Percentiles rank a stretch among this genome's conserved stretches.
Conservation (phyloP, 1,284 basidiomycete species). For the Tilletiopsis washingtonensis region DNA sequence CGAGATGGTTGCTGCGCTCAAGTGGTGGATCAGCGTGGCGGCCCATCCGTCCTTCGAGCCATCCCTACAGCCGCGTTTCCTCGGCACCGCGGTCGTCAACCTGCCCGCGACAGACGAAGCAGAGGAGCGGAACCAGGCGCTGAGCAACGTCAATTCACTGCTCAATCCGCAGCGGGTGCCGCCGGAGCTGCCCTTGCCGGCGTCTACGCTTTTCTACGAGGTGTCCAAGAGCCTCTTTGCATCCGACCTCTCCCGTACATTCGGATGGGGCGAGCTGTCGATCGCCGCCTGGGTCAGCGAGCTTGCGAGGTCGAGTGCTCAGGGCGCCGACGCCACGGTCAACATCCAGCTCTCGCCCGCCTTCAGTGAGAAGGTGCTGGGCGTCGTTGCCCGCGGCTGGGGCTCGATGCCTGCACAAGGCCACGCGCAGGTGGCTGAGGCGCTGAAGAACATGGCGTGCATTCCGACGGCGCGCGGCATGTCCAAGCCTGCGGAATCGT, state of each 20-base stretch:
- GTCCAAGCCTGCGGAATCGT: slow-evolving; percentile 66
- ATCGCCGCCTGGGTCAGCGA: slow-evolving; percentile 67
- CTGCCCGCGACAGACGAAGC: slow-evolving; percentile 12
- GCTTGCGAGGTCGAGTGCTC: slow-evolving; percentile 24
- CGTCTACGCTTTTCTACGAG: slow-evolving; percentile 65
- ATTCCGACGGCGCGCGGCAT: slow-evolving; percentile 78
- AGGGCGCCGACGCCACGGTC: slow-evolving; percentile 48
- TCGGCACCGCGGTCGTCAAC: slow-evolving; percentile 31
- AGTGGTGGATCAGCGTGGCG: slow-evolving; percentile 76
- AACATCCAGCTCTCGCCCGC: slow-evolving; percentile 63
- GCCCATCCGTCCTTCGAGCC: slow-evolving; percentile 46
- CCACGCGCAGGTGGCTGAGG: slow-evolving; percentile 57
- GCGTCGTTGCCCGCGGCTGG: slow-evolving; percentile 68
- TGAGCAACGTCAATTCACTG: slow-evolving; percentile 65
- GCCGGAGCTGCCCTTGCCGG: slow-evolving; percentile 71
- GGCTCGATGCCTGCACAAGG: slow-evolving; percentile 58
- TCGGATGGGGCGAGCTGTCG: slow-evolving; percentile 71
- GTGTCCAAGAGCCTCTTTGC: slow-evolving; percentile 57
- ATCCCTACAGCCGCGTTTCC: slow-evolving; percentile 33
- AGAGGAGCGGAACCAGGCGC: slow-evolving; percentile 36
- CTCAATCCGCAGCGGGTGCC: slow-evolving; percentile 70
- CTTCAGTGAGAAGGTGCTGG: slow-evolving; percentile 77
- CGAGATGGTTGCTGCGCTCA: slow-evolving; percentile 71
- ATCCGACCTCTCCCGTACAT: slow-evolving; percentile 43
- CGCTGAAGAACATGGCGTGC: slow-evolving; percentile 63